These are phyloP conservation scores for Vitis rupestris DNA, from an alignment of 164 flowering plant genomes.

Conservation along the genomic window DNA sequence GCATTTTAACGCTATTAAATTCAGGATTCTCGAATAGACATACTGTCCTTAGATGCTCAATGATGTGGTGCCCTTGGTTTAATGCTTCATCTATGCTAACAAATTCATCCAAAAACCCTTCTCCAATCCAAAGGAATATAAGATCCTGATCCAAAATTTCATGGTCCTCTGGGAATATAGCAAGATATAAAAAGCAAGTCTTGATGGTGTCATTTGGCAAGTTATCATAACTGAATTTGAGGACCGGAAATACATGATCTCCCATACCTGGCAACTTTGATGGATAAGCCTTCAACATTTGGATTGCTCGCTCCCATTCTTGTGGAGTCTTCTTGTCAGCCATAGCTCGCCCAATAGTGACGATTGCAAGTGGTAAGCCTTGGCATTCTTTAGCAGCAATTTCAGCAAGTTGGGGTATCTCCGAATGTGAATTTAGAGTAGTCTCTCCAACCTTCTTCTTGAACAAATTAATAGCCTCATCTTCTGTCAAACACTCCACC, in stretches of 20 bases:
- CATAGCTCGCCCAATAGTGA: conserved; percentile 15
- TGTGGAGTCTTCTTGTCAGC: background rate
- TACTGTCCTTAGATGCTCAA: conserved; percentile 1
- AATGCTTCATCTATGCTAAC: background rate
- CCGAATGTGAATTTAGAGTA: background rate
- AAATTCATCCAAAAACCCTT: conserved; percentile 7
- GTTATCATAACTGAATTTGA: conserved; percentile 15
- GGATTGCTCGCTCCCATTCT: conserved; percentile 12
- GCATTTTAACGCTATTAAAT: conserved; percentile 3
- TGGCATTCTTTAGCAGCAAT: conserved; percentile 5
- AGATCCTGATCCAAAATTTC: no score
- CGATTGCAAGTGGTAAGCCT: conserved; percentile 17
- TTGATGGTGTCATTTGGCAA: background rate
- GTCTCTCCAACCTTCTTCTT: conserved; percentile 2
- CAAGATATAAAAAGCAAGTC: conserved; percentile 14
- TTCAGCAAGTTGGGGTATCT: conserved; percentile 3
- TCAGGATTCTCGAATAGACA: conserved; percentile 3
- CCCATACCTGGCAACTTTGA: conserved; percentile 8
- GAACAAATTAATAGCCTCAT: conserved; percentile 13
- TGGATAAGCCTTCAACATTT: background rate
- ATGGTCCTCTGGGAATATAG: background rate
- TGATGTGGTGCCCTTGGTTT: background rate
- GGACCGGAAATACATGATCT: background rate
- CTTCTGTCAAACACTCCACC: conserved; percentile 4
- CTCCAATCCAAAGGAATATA: background rate